phyloP scores from a whole-genome alignment of 371 early-diverging fungal genomes.

The Quaeritorhiza haematococci region DNA sequence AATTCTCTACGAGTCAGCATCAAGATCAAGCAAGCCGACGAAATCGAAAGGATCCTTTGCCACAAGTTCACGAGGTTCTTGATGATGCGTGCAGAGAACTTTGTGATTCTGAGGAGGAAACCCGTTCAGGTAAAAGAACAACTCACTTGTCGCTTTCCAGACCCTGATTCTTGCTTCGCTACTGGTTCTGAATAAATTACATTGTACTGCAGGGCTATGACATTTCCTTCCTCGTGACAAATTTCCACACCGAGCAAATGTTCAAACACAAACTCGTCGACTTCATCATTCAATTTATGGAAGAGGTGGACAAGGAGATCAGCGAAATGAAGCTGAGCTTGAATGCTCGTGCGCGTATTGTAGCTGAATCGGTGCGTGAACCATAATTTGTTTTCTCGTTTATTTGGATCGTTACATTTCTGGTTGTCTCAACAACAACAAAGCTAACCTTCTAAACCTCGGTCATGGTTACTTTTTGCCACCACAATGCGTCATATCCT shows the following conservation, averaged over 20 bases:
- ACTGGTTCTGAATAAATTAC: background rate
- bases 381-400: no score
- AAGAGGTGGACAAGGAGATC: conserved; percentile 97
- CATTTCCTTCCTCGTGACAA: conserved; percentile 91
- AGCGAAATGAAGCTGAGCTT: conserved; percentile 95
- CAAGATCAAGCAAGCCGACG: conserved; percentile 96
- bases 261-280: conserved; percentile 96
- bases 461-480: no score
- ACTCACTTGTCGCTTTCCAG: background rate
- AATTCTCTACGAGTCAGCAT: conserved; percentile 93
- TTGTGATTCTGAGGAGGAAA: conserved; percentile 89
- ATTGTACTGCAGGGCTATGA: conserved; percentile 85
- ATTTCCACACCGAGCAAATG: conserved; percentile 94
- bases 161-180: background rate
- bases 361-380: conserved; percentile 70
- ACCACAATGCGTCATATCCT: no score
- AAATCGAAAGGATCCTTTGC: conserved; percentile 89
- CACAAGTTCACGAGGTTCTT: conserved; percentile 96
- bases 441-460: no score
- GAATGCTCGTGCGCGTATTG: conserved; percentile 91
- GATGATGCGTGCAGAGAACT: conserved; percentile 94
- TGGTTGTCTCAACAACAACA: no score
- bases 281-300: conserved; percentile 97
- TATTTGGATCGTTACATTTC: no score
- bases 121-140: conserved; percentile 65